Evolutionary conservation across 2,329 filamentous ascomycete genomes (phyloP), one percentile per base, ranked within the genome.

Genomic region (Phaeosphaeriaceae sp.): DNA sequence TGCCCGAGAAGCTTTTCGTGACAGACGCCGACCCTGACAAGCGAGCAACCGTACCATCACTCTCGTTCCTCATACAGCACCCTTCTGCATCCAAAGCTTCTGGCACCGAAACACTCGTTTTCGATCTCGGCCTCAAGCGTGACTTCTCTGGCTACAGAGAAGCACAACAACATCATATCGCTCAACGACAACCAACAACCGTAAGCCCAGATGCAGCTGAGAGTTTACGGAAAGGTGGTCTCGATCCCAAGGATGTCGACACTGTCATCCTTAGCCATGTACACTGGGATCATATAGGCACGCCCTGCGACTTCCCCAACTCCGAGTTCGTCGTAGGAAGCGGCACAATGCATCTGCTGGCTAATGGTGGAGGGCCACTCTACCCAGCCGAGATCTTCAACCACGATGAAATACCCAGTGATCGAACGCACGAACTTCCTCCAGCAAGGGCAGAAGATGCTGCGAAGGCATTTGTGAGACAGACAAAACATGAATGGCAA

Each of bases 201-300:
- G 76, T 79, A 1, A 69, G 72, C 2, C 82, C 82, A 0, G 83
- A 84, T 56, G 80, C 79, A 15, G 78, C 77, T 1, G 73, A 69
- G 2, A 68, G 62, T 53, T 63, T 85, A 41, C 67, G 69, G 49
- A 57, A 60, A 48, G 80, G 79, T 5, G 77, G 76, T 1, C 52
- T 82, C 1, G 58, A 70, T 4, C 74, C 79, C 1, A 57, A 58
- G 9, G 72, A 76, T 7, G 70, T 82, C 15, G 68, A 82, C 53
- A 69, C 73, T 6, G 75, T 84, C 4, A 74, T 87, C 7, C 69
- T 85, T 1, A 83, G 80, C 62, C 85, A 88, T 57, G 78, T 84
- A 0, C 85, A 88, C 63, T 86, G 83, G 78, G 85, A 88, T 63
- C 85, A 87, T 60, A 78, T 83, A 40, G 86, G 85, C n/a, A 85